Conservation (phyloP, 1,284 basidiomycete species). For the Cryptococcus sp. region DNA sequence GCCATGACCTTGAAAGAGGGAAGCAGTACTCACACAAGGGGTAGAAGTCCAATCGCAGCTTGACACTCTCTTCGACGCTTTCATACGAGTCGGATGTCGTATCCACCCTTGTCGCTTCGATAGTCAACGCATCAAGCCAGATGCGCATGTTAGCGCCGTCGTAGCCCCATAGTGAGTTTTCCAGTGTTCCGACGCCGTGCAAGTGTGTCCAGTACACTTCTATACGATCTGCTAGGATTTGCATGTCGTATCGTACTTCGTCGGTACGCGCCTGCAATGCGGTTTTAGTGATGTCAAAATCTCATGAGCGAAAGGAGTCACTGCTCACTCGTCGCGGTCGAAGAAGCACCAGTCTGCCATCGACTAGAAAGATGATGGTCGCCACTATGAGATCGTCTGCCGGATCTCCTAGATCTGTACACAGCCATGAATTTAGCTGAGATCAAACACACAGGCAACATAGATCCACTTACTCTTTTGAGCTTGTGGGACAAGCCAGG, state of each 20-base stretch:
- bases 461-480: conserved; percentile 74
- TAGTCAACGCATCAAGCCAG: conserved; percentile 92
- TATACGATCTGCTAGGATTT: conserved; percentile 91
- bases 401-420: conserved; percentile 84
- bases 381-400: conserved; percentile 90
- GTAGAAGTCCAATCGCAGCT: conserved; percentile 89
- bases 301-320: too few relatives aligned
- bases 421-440: conserved; percentile 4
- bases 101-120: conserved; percentile 64
- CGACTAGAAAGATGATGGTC: conserved; percentile 94
- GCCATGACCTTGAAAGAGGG: neutral
- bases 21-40: conserved; percentile 73
- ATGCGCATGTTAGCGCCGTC: conserved; percentile 86
- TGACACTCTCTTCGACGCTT: conserved; percentile 87
- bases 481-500: conserved; percentile 93
- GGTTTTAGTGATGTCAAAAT: conserved; percentile 13
- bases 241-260: conserved; percentile 91
- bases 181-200: conserved; percentile 84
- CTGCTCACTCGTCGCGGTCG: conserved; percentile 70
- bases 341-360: conserved; percentile 85
- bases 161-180: conserved; percentile 97
- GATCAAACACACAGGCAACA: neutral
- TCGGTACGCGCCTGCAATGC: conserved; percentile 67
- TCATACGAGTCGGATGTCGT: conserved; percentile 57
- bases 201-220: conserved; percentile 99